A percentile compares a stretch with the other conserved stretches of the same genome.
Evolutionary conservation across 441 rosid genomes (phyloP).

Genomic region (Viola pubescens): DNA sequence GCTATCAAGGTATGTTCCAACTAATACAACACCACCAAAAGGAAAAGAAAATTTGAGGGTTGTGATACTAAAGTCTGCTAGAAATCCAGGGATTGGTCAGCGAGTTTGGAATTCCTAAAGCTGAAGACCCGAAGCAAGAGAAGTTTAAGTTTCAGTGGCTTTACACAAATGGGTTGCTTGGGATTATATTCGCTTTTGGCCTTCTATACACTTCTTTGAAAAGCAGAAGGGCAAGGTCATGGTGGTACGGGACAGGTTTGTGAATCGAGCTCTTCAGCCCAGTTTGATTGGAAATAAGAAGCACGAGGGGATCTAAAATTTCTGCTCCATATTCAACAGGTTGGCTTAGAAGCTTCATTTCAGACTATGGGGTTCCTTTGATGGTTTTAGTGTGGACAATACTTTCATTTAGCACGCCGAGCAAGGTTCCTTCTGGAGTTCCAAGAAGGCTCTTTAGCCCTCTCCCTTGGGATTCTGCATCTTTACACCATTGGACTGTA

Average conservation of each 20-base stretch:
- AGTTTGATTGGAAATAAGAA: too few species aligned
- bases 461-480: constrained; percentile 42
- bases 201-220: constrained; percentile 36
- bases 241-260: constrained; percentile 37
- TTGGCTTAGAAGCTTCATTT: constrained; percentile 37
- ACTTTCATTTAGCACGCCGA: constrained; percentile 34
- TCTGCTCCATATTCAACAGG: constrained; percentile 18
- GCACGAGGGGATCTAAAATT: not conserved
- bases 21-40: not conserved
- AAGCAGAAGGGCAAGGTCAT: constrained; percentile 39
- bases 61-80: not conserved
- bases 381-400: constrained; percentile 48
- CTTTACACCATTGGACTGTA: constrained; percentile 43
- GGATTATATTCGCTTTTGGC: constrained; percentile 37
- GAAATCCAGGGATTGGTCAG: constrained; percentile 33
- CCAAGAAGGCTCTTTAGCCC: constrained; percentile 51
- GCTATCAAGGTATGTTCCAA: constrained; percentile 33
- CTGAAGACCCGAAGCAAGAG: constrained; percentile 22
- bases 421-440: constrained; percentile 38
- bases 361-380: constrained; percentile 51
- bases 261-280: not conserved
- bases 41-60: not conserved
- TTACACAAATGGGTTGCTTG: constrained; percentile 39
- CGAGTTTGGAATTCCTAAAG: constrained; percentile 35
- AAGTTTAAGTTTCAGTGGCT: constrained; percentile 42